phyloP scores from a whole-genome alignment of 164 flowering plant species.

The Vitis cinerea region DNA sequence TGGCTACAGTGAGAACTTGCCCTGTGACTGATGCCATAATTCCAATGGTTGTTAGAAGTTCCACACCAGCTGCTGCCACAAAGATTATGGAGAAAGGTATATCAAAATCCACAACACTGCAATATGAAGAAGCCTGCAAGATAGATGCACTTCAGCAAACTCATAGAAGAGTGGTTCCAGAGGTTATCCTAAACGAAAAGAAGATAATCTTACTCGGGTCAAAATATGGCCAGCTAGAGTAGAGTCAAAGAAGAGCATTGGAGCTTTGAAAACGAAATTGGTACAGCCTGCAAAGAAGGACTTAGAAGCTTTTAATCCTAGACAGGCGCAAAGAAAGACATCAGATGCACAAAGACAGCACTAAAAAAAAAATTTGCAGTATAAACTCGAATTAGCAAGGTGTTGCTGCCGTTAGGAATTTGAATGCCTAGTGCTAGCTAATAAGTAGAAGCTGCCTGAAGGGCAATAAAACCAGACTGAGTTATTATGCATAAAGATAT shows the following conservation, averaged over 20 bases:
- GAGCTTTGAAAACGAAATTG: conserved; percentile 71
- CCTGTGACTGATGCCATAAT: conserved; percentile 83
- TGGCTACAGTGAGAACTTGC: conserved; percentile 76
- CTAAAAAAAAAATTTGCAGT: conserved; percentile 45
- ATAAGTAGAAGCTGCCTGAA: conserved; percentile 67
- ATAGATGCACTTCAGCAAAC: background rate
- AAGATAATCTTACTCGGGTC: conserved; percentile 56
- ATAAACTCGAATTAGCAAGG: conserved; percentile 58
- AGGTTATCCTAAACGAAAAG: background rate
- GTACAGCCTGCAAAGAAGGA: conserved; percentile 65
- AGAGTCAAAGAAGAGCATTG: conserved; percentile 88
- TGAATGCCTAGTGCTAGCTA: conserved; percentile 73
- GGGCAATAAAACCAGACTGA: conserved; percentile 47
- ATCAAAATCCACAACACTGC: conserved; percentile 71
- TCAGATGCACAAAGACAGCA: conserved; percentile 49
- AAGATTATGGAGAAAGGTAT: conserved; percentile 55
- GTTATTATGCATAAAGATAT: conserved; percentile 23
- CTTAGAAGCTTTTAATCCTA: conserved; percentile 78
- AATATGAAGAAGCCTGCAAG: conserved; percentile 83
- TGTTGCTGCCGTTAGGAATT: conserved; percentile 42
- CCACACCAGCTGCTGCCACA: conserved; percentile 34
- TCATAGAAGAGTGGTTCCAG: background rate
- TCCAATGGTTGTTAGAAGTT: conserved; percentile 36
- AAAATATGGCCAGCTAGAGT: conserved; percentile 82
- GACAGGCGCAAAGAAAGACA: conserved; percentile 43